Conservation (phyloP, 192 early-diverging fungal genomes). For the Coemansia sp. region DNA sequence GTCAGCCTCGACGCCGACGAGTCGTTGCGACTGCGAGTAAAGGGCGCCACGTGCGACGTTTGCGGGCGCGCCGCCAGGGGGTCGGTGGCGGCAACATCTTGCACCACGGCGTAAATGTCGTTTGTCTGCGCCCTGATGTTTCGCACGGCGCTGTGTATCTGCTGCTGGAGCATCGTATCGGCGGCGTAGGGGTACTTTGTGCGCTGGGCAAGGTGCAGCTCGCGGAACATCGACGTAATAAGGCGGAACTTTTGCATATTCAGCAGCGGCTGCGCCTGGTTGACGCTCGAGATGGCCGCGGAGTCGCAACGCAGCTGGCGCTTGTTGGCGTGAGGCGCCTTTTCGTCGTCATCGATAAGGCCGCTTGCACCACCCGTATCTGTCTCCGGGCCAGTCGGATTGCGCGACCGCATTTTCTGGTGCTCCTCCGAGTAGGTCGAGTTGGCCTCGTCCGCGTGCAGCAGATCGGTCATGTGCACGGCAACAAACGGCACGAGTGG, state of each 20-base stretch:
- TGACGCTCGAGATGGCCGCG: constrained; percentile 37
- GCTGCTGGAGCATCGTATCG: constrained; percentile 54
- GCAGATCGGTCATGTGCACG: constrained; percentile 59
- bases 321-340: background rate
- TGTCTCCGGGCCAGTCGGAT: constrained; percentile 22
- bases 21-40: constrained; percentile 36
- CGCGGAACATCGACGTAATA: constrained; percentile 57
- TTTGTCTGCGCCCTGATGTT: constrained; percentile 55
- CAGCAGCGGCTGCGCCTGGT: constrained; percentile 55
- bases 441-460: constrained; percentile 59
- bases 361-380: background rate
- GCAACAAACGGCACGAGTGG: constrained; percentile 58
- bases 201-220: constrained; percentile 54
- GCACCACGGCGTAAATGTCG: constrained; percentile 47
- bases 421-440: constrained; percentile 56
- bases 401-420: constrained; percentile 52
- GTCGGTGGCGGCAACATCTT: constrained; percentile 39
- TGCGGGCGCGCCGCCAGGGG: constrained; percentile 18
- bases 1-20: constrained; percentile 40
- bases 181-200: constrained; percentile 56
- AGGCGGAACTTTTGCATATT: constrained; percentile 60
- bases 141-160: constrained; percentile 55
- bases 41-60: constrained; percentile 26
- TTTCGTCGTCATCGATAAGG: background rate
- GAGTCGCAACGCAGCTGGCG: constrained; percentile 32